phyloP scores from a whole-genome alignment of 23 red algal species.

The Cyanidium caldarium region DNA sequence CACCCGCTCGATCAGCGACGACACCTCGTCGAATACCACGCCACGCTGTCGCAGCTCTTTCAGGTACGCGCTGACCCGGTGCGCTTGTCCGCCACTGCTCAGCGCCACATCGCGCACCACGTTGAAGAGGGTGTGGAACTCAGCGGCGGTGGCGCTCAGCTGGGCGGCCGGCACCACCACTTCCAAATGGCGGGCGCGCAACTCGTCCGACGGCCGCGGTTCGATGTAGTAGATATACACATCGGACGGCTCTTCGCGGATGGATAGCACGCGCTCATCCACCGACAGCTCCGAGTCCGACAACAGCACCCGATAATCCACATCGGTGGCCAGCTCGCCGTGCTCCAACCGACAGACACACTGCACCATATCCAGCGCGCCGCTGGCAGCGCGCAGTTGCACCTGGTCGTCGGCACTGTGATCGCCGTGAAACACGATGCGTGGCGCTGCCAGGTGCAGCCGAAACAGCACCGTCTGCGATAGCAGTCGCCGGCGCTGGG shows the following conservation, averaged over 20 bases:
- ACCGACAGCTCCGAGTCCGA: background rate
- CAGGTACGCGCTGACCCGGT: background rate
- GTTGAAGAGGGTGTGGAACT: background rate
- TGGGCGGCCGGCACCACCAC: background rate
- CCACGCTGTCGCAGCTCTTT: background rate
- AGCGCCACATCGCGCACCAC: background rate
- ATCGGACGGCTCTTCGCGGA: background rate
- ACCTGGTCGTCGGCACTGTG: background rate
- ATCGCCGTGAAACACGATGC: background rate
- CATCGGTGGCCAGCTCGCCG: background rate
- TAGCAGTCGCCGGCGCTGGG: background rate
- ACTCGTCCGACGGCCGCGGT: background rate
- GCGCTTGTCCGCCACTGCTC: background rate
- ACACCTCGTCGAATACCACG: background rate
- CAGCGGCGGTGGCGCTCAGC: background rate
- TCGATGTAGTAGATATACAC: background rate
- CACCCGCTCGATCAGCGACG: background rate
- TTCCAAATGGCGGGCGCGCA: background rate
- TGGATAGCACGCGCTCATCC: background rate
- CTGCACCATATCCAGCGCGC: slow-evolving; percentile 3
- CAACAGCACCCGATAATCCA: background rate
- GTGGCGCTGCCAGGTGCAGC: background rate
- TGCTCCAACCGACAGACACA: background rate
- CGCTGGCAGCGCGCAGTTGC: background rate
- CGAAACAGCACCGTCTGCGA: background rate